Conservation (phyloP, 495 filamentous ascomycete genomes). For the Penicillium bialowiezense region DNA sequence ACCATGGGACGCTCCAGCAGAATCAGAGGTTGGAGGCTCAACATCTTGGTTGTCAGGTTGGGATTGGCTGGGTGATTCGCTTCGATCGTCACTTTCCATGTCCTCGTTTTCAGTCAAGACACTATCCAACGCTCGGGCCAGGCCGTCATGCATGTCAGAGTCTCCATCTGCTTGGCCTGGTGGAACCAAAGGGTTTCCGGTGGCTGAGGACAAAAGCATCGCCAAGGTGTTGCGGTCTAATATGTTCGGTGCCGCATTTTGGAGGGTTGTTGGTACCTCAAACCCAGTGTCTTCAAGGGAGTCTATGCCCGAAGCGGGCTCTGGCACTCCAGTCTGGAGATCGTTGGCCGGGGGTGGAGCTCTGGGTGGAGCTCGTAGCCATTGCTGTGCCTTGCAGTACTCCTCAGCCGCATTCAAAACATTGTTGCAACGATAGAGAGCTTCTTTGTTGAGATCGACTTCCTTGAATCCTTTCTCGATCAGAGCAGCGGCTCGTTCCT, state of each 20-base stretch:
- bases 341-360: slow-evolving; percentile 60
- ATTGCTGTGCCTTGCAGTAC: slow-evolving; percentile 65
- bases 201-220: slow-evolving; percentile 38
- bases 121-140: slow-evolving; percentile 36
- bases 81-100: slow-evolving; percentile 22
- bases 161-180: slow-evolving; percentile 22
- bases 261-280: slow-evolving; percentile 21
- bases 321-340: slow-evolving; percentile 46
- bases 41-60: slow-evolving; percentile 11
- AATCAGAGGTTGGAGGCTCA: slow-evolving; percentile 19
- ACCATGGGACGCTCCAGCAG: slow-evolving; percentile 10
- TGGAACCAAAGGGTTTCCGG: slow-evolving; percentile 22
- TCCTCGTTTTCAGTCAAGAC: slow-evolving; percentile 34
- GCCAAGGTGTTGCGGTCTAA: slow-evolving; percentile 36
- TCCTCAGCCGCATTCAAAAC: slow-evolving; percentile 56
- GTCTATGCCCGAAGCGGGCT: slow-evolving; percentile 26
- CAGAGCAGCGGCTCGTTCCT: slow-evolving; percentile 42
- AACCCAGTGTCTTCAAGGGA: slow-evolving; percentile 28
- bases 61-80: slow-evolving; percentile 20
- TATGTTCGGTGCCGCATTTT: slow-evolving; percentile 19
- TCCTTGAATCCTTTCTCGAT: slow-evolving; percentile 46
- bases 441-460: slow-evolving; percentile 66
- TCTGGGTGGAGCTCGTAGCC: slow-evolving; percentile 41
- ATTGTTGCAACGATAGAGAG: slow-evolving; percentile 78
- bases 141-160: slow-evolving; percentile 28